Base-by-base conservation (phyloP, 2,329 filamentous ascomycete species). In the Aureobasidium uvarum region DNA sequence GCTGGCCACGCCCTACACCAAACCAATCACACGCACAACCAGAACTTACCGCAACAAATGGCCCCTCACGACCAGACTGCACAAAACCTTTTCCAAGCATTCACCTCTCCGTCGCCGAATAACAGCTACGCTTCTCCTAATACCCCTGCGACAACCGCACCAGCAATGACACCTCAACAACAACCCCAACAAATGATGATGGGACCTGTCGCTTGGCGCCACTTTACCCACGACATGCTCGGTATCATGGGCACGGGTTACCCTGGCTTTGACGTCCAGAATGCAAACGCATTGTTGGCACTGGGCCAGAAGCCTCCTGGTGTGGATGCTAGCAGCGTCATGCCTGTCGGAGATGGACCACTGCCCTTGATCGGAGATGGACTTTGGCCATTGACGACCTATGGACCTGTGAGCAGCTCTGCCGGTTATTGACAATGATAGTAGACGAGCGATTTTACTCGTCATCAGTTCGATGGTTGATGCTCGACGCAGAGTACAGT, bases 251-350 rank as follows among this genome's bases (percentile, higher is more conserved):
- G 38, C n/a, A 52, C 36, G 16, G 63, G 62, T 25, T 36, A 72
- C 72, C 46, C 75, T 72, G 71, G 72, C 38, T 74, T 77, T 31
- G 76, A 75, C 59, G 69, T 77, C n/a, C 75, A 75, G 66, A 75
- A 74, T 28, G 76, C 77, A 33, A 77, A 71, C 28, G 76, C 76
- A 1, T 72, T 78, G 36, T 76, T 78, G 71, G 72, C 75, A 72
- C 56, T 73, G 5, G 72, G 74, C 10, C n/a, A 71, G 74, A 41
- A 74, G 74, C 38, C 33, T 45, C 41, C 62, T 43, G 64, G 62
- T 16, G 52, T 62, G 7, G 62, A 65, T 31, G 23, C 31, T 7
- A 39, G 41, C 16, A 60, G 58, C 46, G 59, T 66, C 31, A 65
- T 65, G 58, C 62, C 58, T 52, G 16, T 51, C 7, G 45, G 62